Conservation (phyloP, 208 protist genomes). For the Leishmania martiniquensis region DNA sequence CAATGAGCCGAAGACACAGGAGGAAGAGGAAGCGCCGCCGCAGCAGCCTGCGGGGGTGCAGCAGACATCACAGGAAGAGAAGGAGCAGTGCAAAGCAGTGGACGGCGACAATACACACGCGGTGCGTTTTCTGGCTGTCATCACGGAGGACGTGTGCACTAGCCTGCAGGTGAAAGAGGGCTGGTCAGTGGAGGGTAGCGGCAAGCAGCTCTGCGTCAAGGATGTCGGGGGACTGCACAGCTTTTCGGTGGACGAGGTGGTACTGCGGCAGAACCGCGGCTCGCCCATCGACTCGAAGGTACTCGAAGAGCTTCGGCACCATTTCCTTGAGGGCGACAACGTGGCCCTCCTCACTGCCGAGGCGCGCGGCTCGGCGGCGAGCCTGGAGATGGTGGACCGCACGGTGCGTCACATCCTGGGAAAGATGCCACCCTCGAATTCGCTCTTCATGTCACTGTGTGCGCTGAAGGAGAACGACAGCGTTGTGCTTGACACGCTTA, state of each 20-base stretch:
- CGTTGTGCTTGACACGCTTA: slow-evolving; percentile 41
- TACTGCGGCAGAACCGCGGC: slow-evolving; percentile 35
- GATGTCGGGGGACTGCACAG: slow-evolving; percentile 41
- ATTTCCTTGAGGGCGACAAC: slow-evolving; percentile 57
- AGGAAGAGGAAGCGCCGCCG: not conserved
- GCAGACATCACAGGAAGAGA: not conserved
- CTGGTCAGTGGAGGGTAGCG: slow-evolving; percentile 33
- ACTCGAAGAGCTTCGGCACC: slow-evolving; percentile 43
- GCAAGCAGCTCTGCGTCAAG: slow-evolving; percentile 40
- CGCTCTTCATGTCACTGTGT: slow-evolving; percentile 47
- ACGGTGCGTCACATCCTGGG: slow-evolving; percentile 41
- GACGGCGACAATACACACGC: not conserved
- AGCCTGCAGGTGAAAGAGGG: slow-evolving; percentile 39
- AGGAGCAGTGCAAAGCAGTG: not conserved
- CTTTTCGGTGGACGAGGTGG: slow-evolving; percentile 50
- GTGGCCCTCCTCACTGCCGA: slow-evolving; percentile 56
- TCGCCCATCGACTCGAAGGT: slow-evolving; percentile 29
- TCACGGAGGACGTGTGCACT: slow-evolving; percentile 45
- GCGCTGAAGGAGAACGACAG: slow-evolving; percentile 34
- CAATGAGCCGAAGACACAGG: not conserved
- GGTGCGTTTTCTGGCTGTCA: slow-evolving; percentile 36
- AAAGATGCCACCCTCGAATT: slow-evolving; percentile 28
- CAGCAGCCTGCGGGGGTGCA: not conserved
- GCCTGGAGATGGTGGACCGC: slow-evolving; percentile 55
- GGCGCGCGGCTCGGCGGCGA: slow-evolving; percentile 42